phyloP scores from a whole-genome alignment of 2,329 filamentous ascomycete species.

The Colletotrichum kahawae region DNA sequence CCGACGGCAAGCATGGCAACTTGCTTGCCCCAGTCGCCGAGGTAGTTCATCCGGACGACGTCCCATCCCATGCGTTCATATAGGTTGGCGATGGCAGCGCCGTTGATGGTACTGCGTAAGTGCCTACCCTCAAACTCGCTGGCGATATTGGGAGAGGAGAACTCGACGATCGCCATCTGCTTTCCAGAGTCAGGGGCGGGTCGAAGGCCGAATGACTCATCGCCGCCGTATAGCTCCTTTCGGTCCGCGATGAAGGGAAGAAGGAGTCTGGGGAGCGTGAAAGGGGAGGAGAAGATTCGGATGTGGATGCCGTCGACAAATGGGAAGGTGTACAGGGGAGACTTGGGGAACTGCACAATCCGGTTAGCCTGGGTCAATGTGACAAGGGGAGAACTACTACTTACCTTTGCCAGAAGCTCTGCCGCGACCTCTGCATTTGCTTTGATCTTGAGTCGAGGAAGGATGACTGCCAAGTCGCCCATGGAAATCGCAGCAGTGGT shows the following conservation, averaged over 20 bases:
- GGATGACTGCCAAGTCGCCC: slow-evolving; percentile 33
- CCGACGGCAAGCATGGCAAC: slow-evolving; percentile 71
- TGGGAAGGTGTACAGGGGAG: slow-evolving; percentile 61
- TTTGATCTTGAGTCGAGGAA: slow-evolving; percentile 33
- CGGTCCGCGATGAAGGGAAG: slow-evolving; percentile 64
- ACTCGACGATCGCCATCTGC: slow-evolving; percentile 69
- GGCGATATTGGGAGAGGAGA: slow-evolving; percentile 78
- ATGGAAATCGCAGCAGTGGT: slow-evolving; percentile 28
- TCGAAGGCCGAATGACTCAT: slow-evolving; percentile 61
- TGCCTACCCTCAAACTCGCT: slow-evolving; percentile 79
- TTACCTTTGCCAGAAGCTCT: not conserved
- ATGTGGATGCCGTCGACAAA: slow-evolving; percentile 63
- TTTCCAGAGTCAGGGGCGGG: slow-evolving; percentile 38
- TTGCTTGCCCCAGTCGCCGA: slow-evolving; percentile 82
- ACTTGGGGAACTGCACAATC: slow-evolving; percentile 55
- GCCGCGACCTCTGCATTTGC: slow-evolving; percentile 15
- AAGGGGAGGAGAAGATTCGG: slow-evolving; percentile 69
- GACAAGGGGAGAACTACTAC: fast-evolving
- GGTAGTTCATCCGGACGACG: slow-evolving; percentile 74
- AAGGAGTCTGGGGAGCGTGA: slow-evolving; percentile 59
- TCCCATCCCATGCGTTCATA: slow-evolving; percentile 74
- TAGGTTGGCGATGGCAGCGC: slow-evolving; percentile 73
- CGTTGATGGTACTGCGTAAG: slow-evolving; percentile 78
- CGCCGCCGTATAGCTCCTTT: slow-evolving; percentile 62
- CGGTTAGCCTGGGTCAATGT: not conserved